Evolutionary conservation across 768 basidiomycete species (phyloP), one percentile per base, ranked within the genome.

Genomic region (Lactarius vividus): DNA sequence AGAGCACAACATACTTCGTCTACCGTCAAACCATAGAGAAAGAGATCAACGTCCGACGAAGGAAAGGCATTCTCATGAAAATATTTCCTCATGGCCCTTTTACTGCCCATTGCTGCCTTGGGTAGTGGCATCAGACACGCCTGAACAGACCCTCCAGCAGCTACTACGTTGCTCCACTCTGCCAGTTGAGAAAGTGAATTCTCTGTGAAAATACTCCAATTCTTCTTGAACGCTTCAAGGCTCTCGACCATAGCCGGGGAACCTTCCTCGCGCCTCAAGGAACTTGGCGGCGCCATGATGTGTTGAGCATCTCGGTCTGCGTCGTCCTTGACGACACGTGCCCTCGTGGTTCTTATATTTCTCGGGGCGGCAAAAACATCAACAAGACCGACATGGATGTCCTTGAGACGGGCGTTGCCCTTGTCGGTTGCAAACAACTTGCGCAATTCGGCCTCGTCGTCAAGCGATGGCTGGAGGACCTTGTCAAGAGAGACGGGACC

Each of bases 91-190:
- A 83, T 82, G 0, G 83, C 75, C 62, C 84, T 77, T 75, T 85
- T 87, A 23, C 83, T 84, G 7, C 73, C 78, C 75, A 81, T 84
- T 37, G 79, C 78, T 13, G 73, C 73, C 9, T 82, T 81, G 3
- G 83, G 77, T 0, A 87, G 74, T 15, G 86, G 85, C 5, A 77
- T 71, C 63, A 87, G 75, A 64, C 84, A 85, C 3, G 85, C 86
- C 40, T 84, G 80, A 26, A 88, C 83, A 1, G 84, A 77, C 15
- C 87, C 86, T n/a, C 87, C 86, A 52, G 85, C 85, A 40, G 81
- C 85, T n/a, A 87, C 77, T 65, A 88, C 83, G 69, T 87, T 86
- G 74, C 79, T 84, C 85, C 86, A 88, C 69, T 86, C 82, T 42
- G 77, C 31, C 20, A 87, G 76, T 70, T 87, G 85, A 10, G 83